phyloP scores from a whole-genome alignment of 345 rosid genomes.

The Linum usitatissimum region DNA sequence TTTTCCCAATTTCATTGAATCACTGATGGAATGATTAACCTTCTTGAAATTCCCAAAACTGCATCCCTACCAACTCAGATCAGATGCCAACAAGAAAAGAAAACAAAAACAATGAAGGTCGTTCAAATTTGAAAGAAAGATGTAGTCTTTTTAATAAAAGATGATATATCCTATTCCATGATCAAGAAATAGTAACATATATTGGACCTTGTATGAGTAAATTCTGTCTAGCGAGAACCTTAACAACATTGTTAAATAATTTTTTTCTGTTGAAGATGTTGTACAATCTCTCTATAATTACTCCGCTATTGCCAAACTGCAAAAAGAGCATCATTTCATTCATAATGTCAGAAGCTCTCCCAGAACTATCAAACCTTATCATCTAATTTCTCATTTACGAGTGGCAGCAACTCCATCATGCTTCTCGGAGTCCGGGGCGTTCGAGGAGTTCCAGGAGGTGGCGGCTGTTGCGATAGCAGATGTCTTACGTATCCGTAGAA shows the following conservation, averaged over 20 bases:
- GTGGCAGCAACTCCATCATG: constrained; percentile 71
- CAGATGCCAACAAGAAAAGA: too few relatives aligned
- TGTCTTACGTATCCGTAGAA: constrained; percentile 93
- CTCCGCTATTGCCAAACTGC: not conserved
- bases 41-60: too few relatives aligned
- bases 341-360: not conserved
- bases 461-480: constrained; percentile 62
- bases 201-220: not conserved
- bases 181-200: not conserved
- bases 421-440: constrained; percentile 80
- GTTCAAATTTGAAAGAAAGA: too few relatives aligned
- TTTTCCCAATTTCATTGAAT: too few relatives aligned
- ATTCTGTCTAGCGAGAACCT: not conserved
- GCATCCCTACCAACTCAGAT: too few relatives aligned
- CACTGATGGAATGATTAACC: too few relatives aligned
- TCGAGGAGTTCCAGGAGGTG: constrained; percentile 63
- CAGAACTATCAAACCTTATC: constrained; percentile 44
- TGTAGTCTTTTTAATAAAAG: too few relatives aligned
- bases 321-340: not conserved
- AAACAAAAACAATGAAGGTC: too few relatives aligned
- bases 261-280: too few relatives aligned
- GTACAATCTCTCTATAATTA: not conserved
- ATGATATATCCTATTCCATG: not conserved
- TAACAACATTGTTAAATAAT: not conserved
- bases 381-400: constrained; percentile 84